Conservation (phyloP, 2,329 filamentous ascomycete species). For the Hypocrella siamensis region DNA sequence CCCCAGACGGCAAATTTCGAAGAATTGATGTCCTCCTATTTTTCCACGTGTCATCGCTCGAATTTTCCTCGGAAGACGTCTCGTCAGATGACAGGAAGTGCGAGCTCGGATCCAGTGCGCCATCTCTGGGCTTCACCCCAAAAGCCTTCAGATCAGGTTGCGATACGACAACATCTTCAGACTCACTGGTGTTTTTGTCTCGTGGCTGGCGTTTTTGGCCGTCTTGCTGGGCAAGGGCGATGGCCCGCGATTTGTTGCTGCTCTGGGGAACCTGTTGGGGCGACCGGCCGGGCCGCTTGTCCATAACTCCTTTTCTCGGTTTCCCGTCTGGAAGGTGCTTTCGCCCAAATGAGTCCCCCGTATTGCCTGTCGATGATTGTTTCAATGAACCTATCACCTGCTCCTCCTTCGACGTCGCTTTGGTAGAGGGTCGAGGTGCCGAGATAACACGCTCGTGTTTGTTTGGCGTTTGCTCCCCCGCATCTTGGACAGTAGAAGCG, state of each 20-base stretch:
- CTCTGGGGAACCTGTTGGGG: conserved; percentile 1
- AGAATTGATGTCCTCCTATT: conserved; percentile 48
- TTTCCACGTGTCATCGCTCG: conserved; percentile 36
- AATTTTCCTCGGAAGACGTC: conserved; percentile 22
- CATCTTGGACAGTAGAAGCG: conserved; percentile 14
- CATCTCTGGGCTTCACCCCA: conserved; percentile 15
- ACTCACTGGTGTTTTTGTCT: conserved; percentile 6
- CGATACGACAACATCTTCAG: conserved; percentile 10
- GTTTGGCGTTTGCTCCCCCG: conserved; percentile 6
- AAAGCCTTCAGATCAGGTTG: conserved; percentile 5
- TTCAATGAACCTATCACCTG: no score
- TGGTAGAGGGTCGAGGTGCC: no score
- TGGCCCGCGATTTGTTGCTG: background rate
- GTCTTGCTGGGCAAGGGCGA: conserved; percentile 7
- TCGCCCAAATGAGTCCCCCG: conserved; percentile 8
- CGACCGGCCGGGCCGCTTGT: conserved; percentile 3
- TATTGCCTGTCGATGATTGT: conserved; percentile 8
- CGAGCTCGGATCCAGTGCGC: conserved; percentile 22
- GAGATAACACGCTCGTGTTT: conserved; percentile 7
- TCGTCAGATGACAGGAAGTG: conserved; percentile 31
- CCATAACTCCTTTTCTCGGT: conserved; percentile 6
- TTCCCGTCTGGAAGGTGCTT: conserved; percentile 5
- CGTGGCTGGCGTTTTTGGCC: conserved; percentile 7
- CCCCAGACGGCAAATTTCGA: conserved; percentile 63
- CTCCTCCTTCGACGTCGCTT: no score